Evolutionary conservation across 352 stramenopile species (phyloP).

Genomic region (Phytopythium vexans): DNA sequence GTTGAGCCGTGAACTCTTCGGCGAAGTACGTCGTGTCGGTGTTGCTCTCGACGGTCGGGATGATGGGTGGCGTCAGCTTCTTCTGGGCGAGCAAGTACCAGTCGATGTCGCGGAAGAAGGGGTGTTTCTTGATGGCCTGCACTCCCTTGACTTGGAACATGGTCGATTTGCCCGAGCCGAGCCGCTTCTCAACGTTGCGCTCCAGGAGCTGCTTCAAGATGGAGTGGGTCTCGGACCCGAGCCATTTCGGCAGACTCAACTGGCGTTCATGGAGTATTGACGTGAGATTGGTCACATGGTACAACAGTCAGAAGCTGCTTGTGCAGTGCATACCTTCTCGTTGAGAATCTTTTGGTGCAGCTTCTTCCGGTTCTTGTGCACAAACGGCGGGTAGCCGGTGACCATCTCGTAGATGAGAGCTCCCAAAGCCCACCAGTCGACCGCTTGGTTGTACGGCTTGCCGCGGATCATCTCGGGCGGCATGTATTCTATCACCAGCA

Average conservation of each 20-base stretch:
- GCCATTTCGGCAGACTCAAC: conserved; percentile 75
- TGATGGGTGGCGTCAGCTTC: conserved; percentile 87
- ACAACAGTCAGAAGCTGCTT: neutral
- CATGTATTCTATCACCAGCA: conserved; percentile 69
- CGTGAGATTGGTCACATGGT: conserved; percentile 1
- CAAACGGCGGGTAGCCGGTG: conserved; percentile 77
- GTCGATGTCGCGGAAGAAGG: conserved; percentile 93
- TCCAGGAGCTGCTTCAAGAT: conserved; percentile 97
- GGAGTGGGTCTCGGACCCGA: conserved; percentile 87
- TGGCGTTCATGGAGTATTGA: conserved; percentile 10
- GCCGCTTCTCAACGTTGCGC: conserved; percentile 92
- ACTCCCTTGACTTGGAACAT: conserved; percentile 99
- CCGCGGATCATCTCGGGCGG: conserved; percentile 83
- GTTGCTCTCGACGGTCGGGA: conserved; percentile 84
- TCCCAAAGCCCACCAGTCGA: conserved; percentile 85
- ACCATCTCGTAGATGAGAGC: conserved; percentile 88
- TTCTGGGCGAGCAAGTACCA: conserved; percentile 93
- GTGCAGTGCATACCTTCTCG: conserved; percentile 47
- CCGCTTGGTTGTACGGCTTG: conserved; percentile 81
- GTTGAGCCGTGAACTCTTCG: conserved; percentile 85
- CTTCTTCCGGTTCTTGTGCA: conserved; percentile 86
- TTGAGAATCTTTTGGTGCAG: conserved; percentile 86
- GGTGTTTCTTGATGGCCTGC: conserved; percentile 93
- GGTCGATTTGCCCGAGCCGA: conserved; percentile 92
- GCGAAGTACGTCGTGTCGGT: conserved; percentile 94